Evolutionary conservation across 1,284 basidiomycete species (phyloP), one percentile per base, ranked within the genome.

Genomic region (Puccinia novopanici): DNA sequence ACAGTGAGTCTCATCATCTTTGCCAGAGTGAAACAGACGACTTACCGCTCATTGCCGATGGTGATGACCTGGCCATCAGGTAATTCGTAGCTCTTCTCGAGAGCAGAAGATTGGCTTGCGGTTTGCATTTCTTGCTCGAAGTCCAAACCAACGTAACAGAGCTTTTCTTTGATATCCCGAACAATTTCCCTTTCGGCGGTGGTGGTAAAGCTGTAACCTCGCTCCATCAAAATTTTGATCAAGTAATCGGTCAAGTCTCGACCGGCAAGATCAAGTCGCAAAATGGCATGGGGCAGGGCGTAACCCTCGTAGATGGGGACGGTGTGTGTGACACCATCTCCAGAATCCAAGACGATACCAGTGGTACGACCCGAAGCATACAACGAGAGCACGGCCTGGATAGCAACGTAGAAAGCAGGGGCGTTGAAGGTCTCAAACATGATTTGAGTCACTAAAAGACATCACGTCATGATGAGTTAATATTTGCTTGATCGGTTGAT

Each of bases 341-440:
- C 94, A 42, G 93, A 95, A 88, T 96, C 93, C 85, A 94, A 89
- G 77, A 95, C 93, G 87, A 95, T 94, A 91, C 93, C 93, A 72
- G 93, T 95, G 83, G 90, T 90, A 88, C 93, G 92, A 88, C 94
- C 94, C 81, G 93, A 95, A 50, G 94, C 93, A 88, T 95, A 95
- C 77, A 95, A 90, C 54, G 93, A 95, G 59, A 96, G 90, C 80
- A 95, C 93, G 86, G 93, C 93, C 88, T 95, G 94, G 87, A 95
- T 94, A 81, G 92, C 90, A 84, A 95, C 93, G 89, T 95, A 95
- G 89, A 95, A 94, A 22, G 93, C 93, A 79, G 93, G 93, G 5
- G 90, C 91, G 88, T 95, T 95, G 90, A 96, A 95, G 67, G 93
- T 95, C 89, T 96, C 93, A 87, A 96, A 96, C 92, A 95, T 95